phyloP scores from a whole-genome alignment of 2,329 filamentous ascomycete species.

The Colletotrichum tropicale region DNA sequence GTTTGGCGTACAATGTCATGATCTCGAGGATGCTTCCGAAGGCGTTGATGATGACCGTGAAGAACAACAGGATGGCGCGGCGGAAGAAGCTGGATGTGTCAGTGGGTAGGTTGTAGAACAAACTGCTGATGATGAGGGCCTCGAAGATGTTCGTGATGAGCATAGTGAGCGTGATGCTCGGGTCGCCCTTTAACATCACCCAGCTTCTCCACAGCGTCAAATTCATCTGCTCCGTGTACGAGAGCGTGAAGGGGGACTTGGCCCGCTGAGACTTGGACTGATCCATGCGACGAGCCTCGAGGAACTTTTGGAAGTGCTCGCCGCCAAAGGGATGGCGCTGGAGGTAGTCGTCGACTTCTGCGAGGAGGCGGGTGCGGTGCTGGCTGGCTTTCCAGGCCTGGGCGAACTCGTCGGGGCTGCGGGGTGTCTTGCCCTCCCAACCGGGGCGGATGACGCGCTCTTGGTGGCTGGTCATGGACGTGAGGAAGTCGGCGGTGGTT shows the following conservation, averaged over 20 bases:
- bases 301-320: constrained; percentile 9
- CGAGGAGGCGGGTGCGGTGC: constrained; percentile 29
- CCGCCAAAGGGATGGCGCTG: constrained; percentile 2
- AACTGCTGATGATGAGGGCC: constrained; percentile 54
- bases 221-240: constrained; percentile 48
- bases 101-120: constrained; percentile 51
- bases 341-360: constrained; percentile 31
- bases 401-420: constrained; percentile 35
- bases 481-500: constrained; percentile 78
- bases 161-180: constrained; percentile 39
- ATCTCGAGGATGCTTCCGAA: constrained; percentile 43
- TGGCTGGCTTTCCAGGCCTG: constrained; percentile 27
- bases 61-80: constrained; percentile 54
- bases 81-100: constrained; percentile 49
- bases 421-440: constrained; percentile 29
- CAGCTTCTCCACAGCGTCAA: constrained; percentile 46
- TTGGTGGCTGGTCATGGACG: constrained; percentile 51
- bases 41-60: constrained; percentile 59
- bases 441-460: constrained; percentile 29
- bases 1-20: constrained; percentile 40
- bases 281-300: not conserved
- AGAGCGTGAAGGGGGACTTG: constrained; percentile 54
- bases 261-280: constrained; percentile 39
- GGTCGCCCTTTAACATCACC: constrained; percentile 43
- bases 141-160: constrained; percentile 50